Percentiles rank a stretch among this genome's conserved stretches.
Conservation (phyloP, 179 eudicot species). For the Dionaea muscipula region DNA sequence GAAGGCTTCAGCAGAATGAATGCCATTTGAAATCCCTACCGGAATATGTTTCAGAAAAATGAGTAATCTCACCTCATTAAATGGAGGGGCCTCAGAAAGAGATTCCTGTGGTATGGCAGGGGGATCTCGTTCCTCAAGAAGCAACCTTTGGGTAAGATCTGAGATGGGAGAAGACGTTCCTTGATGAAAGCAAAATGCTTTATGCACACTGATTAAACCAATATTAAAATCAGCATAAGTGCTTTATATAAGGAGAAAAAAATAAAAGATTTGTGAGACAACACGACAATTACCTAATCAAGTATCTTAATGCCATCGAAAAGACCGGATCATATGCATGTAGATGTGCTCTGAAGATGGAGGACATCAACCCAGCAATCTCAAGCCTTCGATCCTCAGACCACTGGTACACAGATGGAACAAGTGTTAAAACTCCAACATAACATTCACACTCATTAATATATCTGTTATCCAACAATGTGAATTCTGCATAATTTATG, state of each 20-base stretch:
- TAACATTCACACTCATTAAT: no score
- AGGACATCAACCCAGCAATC: conserved; percentile 74
- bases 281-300: conserved; percentile 51
- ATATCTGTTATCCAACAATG: background rate
- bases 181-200: conserved; percentile 78
- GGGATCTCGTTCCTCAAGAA: conserved; percentile 80
- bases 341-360: conserved; percentile 74
- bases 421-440: background rate
- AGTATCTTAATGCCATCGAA: conserved; percentile 74
- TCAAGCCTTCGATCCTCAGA: conserved; percentile 70
- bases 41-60: background rate
- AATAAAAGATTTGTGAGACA: conserved; percentile 3
- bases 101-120: conserved; percentile 71
- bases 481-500: no score
- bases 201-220: conserved; percentile 56
- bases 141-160: conserved; percentile 85
- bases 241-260: background rate
- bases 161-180: conserved; percentile 77
- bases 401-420: conserved; percentile 49
- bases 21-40: background rate
- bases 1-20: background rate
- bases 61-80: conserved; percentile 60
- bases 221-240: conserved; percentile 6
- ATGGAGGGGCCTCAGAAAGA: conserved; percentile 67
- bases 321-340: conserved; percentile 80